Evolutionary conservation across 1,284 basidiomycete genomes (phyloP).

Genomic region (Leucoagaricus sp.): DNA sequence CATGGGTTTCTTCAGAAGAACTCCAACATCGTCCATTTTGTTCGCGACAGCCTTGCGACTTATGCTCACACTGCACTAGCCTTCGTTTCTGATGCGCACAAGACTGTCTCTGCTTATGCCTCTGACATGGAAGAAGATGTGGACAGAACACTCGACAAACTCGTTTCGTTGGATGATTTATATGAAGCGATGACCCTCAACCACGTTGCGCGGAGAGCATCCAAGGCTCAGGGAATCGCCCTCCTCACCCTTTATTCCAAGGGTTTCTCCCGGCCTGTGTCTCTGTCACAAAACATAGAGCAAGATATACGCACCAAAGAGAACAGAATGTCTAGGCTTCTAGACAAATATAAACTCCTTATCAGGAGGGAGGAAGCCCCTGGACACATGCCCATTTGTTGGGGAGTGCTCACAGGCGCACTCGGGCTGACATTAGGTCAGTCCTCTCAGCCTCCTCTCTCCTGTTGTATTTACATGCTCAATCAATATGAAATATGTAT

Average conservation of each 20-base stretch:
- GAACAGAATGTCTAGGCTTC: conserved; percentile 38
- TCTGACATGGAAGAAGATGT: conserved; percentile 22
- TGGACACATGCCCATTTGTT: conserved; percentile 90
- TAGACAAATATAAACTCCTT: conserved; percentile 68
- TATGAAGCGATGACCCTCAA: conserved; percentile 90
- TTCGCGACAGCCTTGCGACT: conserved; percentile 69
- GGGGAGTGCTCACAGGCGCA: conserved; percentile 82
- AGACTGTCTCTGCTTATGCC: conserved; percentile 31
- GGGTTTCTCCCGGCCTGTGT: conserved; percentile 66
- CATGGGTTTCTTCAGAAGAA: conserved; percentile 73
- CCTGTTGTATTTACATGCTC: neutral
- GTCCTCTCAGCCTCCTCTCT: conserved; percentile 40
- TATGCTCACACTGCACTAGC: conserved; percentile 78
- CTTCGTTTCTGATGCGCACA: conserved; percentile 76
- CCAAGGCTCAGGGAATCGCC: conserved; percentile 90
- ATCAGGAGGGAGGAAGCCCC: conserved; percentile 65
- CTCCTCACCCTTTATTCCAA: conserved; percentile 88
- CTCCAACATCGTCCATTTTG: conserved; percentile 53
- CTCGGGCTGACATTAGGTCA: conserved; percentile 75
- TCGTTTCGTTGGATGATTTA: conserved; percentile 68
- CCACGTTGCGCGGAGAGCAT: conserved; percentile 86
- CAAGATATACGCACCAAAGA: conserved; percentile 24
- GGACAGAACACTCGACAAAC: conserved; percentile 35
- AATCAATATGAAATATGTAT: conserved; percentile 6
- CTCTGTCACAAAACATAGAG: conserved; percentile 26